A percentile compares a stretch with the other conserved stretches of the same genome.
phyloP scores from a whole-genome alignment of 768 basidiomycete genomes.

The Symmetrospora coprosmae region DNA sequence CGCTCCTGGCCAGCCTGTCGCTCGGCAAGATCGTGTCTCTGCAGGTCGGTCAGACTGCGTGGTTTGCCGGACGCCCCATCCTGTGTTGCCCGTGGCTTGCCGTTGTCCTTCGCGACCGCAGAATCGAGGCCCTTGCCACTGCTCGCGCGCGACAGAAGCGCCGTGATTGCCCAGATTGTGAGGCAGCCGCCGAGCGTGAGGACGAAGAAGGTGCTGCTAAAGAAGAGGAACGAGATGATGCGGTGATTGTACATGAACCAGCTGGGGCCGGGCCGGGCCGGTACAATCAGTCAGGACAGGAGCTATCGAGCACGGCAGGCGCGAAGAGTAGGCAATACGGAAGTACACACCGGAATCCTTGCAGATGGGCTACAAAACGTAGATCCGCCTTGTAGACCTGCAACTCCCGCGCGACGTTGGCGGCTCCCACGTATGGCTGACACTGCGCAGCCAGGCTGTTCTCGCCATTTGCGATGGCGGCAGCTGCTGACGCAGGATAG shows the following conservation, averaged over 20 bases:
- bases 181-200: neutral
- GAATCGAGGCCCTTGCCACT: neutral
- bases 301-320: neutral
- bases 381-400: slow-evolving; percentile 16
- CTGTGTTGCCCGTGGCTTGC: neutral
- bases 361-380: slow-evolving; percentile 8
- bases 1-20: neutral
- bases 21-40: neutral
- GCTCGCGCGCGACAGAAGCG: neutral
- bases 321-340: neutral
- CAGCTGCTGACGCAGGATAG: neutral
- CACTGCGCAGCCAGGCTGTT: no score
- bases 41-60: neutral
- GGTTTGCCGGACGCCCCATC: neutral
- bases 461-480: neutral
- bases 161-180: neutral
- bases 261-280: neutral
- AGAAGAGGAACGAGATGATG: slow-evolving; percentile 17
- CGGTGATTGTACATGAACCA: slow-evolving; percentile 21
- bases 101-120: neutral
- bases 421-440: no score
- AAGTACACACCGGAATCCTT: slow-evolving; percentile 5
- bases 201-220: slow-evolving; percentile 19
- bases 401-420: neutral
- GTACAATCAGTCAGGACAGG: neutral